These are phyloP conservation scores for Jatropha podagrica DNA, from an alignment of 441 rosid genomes.

Conservation along the genomic window DNA sequence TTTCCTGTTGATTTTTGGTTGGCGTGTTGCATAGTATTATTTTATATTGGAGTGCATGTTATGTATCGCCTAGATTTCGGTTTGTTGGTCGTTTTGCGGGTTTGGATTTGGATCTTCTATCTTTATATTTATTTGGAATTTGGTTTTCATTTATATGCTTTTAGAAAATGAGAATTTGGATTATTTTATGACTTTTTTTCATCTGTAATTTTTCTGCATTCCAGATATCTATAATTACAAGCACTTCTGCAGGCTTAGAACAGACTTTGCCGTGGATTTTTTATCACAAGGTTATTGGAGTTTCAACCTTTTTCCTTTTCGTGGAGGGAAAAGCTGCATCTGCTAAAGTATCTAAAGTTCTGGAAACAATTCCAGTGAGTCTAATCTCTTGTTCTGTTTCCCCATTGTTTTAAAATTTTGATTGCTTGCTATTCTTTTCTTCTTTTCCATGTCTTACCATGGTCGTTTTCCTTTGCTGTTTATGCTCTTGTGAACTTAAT, in stretches of 20 bases:
- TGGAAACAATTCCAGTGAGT: conserved; percentile 68
- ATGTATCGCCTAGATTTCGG: not conserved
- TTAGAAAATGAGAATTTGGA: not conserved
- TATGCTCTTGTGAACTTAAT: not conserved
- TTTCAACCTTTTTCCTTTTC: conserved; percentile 75
- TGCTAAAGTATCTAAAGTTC: conserved; percentile 58
- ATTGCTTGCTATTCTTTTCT: conserved; percentile 5
- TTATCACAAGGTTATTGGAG: conserved; percentile 85
- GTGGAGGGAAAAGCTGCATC: conserved; percentile 94
- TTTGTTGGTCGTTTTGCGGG: not conserved
- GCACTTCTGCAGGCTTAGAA: conserved; percentile 88
- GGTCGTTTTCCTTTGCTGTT: conserved; percentile 5
- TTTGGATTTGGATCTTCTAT: not conserved
- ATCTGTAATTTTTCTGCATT: conserved; percentile 9
- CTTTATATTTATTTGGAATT: not conserved
- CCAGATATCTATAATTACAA: conserved; percentile 79
- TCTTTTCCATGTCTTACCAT: not conserved
- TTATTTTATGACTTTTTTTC: not conserved
- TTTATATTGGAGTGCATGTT: not conserved
- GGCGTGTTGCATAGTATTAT: not conserved
- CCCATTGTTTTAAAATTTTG: not conserved
- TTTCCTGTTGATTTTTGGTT: not conserved
- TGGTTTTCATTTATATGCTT: too few species aligned
- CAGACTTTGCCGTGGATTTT: conserved; percentile 85
- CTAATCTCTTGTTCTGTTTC: conserved; percentile 3